Evolutionary conservation across 495 filamentous ascomycete genomes (phyloP), one percentile per base, ranked within the genome.

Genomic region (Tuber aestivum): DNA sequence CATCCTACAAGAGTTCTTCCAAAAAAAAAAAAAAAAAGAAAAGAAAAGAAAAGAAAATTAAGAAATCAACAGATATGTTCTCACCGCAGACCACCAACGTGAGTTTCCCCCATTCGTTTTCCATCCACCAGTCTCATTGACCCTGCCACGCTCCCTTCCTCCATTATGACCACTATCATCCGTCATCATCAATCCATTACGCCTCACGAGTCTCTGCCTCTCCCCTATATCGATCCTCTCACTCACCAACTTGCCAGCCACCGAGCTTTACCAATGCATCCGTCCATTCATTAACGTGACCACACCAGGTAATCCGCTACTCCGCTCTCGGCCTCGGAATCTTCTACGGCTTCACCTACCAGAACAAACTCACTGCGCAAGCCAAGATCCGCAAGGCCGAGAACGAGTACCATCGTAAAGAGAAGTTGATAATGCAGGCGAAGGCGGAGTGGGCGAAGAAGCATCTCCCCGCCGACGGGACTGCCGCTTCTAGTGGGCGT

Each of bases 291-390:
- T 71, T 74, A 27, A 41, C 20, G 20, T 76, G 75, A 71, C 44
- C 44, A 16, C 40, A 74, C 74, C 84, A 99, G 96, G 94, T 99
- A 84, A 88, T 98, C 85, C 94, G 95, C 83, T 99, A 94, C 86
- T 91, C 92, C 78, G 94, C 94, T 83, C 91, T 98, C 77, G 91
- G 89, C 80, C 85, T 91, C 82, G 95, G 95, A 85, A 86, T 97
- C 82, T 88, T 96, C 84, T 98, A 98, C 87, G 95, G 95, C 84
- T 86, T 97, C 85, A 92, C 90, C 84, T 94, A 97, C 87, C 96
- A 99, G 86, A 87, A 89, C 72, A 87, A 88, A 65, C 88, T 98
- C 83, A 90, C 86, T 76, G 83, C 92, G 41, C 80, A 87, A 78
- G 88, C 92, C 77, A 92, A 91, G 85, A 84, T 88, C 76, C 86